Evolutionary conservation across 73 alveolate species (phyloP).

Genomic region (Paramecium tetraurelia): DNA sequence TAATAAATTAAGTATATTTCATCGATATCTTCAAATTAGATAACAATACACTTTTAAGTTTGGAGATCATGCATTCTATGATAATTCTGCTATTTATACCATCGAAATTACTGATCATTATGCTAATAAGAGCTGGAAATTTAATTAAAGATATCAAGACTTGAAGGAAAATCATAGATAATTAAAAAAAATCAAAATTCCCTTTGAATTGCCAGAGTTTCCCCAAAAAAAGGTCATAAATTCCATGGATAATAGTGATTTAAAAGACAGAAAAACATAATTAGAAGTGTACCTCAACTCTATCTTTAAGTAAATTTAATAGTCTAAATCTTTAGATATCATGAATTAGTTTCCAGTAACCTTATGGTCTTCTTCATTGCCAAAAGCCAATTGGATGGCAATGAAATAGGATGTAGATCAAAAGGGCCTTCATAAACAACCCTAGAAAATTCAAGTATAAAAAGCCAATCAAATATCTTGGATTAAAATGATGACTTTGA

Average conservation of each 20-base stretch:
- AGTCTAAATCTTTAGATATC: not conserved
- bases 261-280: not conserved
- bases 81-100: not conserved
- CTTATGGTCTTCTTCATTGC: not conserved
- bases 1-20: not conserved
- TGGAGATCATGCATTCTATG: not conserved
- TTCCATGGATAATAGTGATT: not conserved
- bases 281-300: not conserved
- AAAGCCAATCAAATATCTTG: not conserved
- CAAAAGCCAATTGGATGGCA: not conserved
- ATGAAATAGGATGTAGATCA: slow-evolving; percentile 14
- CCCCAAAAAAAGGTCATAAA: not conserved
- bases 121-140: not conserved
- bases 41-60: not conserved
- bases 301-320: not conserved
- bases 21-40: not conserved
- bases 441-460: slow-evolving; percentile 12
- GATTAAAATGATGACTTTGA: not conserved
- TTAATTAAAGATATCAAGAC: not conserved
- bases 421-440: slow-evolving; percentile 21
- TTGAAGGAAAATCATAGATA: not conserved
- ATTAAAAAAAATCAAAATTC: not conserved
- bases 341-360: not conserved
- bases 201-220: not conserved
- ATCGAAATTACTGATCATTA: not conserved